phyloP scores from a whole-genome alignment of 768 basidiomycete species.

The Galerina marginata region DNA sequence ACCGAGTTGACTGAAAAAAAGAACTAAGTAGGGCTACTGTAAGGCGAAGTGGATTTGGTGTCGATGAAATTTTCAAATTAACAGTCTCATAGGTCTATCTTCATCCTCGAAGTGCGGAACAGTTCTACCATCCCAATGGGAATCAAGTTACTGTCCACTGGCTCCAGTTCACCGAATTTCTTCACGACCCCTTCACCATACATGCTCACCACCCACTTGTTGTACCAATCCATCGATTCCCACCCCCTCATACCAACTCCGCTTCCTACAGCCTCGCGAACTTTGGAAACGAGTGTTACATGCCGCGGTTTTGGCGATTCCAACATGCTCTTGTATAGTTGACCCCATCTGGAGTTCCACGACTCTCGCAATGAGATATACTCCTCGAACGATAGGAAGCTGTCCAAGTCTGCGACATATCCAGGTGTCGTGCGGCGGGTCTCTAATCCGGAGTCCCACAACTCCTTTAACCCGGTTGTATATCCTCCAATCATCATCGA shows the following conservation, averaged over 20 bases:
- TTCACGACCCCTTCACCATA: conserved; percentile 39
- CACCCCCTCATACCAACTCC: not conserved
- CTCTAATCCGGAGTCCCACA: conserved; percentile 22
- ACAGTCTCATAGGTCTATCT: conserved; percentile 3
- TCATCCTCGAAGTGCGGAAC: conserved; percentile 36
- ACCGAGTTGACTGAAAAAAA: no score
- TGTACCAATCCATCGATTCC: conserved; percentile 27
- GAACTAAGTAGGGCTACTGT: no score
- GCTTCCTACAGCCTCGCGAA: conserved; percentile 15
- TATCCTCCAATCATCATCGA: conserved; percentile 29
- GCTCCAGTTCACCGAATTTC: conserved; percentile 38
- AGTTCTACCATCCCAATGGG: conserved; percentile 41
- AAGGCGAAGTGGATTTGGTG: not conserved
- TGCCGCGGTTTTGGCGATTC: not conserved
- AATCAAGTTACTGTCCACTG: conserved; percentile 40
- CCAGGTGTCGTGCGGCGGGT: no score
- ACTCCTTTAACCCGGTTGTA: conserved; percentile 30
- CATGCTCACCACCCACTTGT: conserved; percentile 11
- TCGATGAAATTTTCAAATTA: not conserved
- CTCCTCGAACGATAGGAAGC: conserved; percentile 35
- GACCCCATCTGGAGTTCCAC: conserved; percentile 28
- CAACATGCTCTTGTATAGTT: conserved; percentile 29
- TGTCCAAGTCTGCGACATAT: not conserved
- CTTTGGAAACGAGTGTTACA: conserved; percentile 13
- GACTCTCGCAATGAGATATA: conserved; percentile 28